phyloP scores from a whole-genome alignment of 345 rosid genomes.

The Brassica juncea region DNA sequence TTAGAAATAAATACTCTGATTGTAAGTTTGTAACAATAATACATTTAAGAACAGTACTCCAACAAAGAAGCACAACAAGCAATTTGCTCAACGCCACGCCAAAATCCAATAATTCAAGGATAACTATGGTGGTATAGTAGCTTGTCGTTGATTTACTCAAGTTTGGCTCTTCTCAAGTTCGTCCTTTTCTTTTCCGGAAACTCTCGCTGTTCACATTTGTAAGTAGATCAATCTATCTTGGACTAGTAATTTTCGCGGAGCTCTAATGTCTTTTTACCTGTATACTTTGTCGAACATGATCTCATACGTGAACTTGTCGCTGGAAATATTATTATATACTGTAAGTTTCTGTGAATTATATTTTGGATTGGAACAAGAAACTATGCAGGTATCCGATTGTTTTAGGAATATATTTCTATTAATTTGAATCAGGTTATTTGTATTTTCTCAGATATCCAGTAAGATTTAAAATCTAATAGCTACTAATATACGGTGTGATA shows the following conservation, averaged over 20 bases:
- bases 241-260: not conserved
- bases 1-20: not conserved
- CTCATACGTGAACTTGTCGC: not conserved
- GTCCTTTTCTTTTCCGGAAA: not conserved
- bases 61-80: not conserved
- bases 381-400: not conserved
- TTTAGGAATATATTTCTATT: not conserved
- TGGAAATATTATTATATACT: not conserved
- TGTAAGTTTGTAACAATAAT: not conserved
- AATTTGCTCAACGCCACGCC: not conserved
- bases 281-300: not conserved
- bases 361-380: not conserved
- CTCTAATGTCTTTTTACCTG: not conserved
- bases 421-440: not conserved
- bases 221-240: not conserved
- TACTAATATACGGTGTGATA: not conserved
- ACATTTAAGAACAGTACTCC: not conserved
- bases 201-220: not conserved
- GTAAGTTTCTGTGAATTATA: not conserved
- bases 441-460: not conserved
- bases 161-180: not conserved
- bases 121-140: not conserved
- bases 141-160: not conserved
- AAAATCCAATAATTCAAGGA: not conserved
- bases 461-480: not conserved